Evolutionary conservation across 306 rosid genomes (phyloP).

Genomic region (Trichosanthes truncata): DNA sequence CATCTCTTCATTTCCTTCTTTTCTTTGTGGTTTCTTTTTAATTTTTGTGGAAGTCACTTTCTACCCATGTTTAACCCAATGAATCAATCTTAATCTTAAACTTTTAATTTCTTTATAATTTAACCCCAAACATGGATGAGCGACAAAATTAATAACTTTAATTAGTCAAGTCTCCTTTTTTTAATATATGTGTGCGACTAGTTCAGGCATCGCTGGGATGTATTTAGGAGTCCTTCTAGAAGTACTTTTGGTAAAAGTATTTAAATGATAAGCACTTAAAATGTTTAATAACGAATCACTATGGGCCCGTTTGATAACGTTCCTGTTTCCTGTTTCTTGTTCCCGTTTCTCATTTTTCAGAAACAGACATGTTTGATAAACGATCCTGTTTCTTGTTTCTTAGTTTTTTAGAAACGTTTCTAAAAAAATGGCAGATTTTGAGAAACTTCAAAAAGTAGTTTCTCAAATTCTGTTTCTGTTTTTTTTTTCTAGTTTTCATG

Average conservation of each 20-base stretch:
- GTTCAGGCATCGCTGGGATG: not conserved
- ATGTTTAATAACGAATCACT: not conserved
- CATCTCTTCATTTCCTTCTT: not conserved
- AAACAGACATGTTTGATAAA: too few species aligned
- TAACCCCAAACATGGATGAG: not conserved
- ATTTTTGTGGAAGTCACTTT: not conserved
- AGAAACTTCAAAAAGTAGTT: too few species aligned
- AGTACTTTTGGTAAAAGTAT: not conserved
- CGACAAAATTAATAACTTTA: not conserved
- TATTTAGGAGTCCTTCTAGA: not conserved
- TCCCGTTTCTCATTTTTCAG: too few species aligned
- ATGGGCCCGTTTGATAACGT: too few species aligned
- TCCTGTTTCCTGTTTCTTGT: too few species aligned
- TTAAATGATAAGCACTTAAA: not conserved
- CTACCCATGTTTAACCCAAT: not conserved
- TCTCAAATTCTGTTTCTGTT: too few species aligned
- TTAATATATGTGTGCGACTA: not conserved
- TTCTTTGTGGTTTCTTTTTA: not conserved
- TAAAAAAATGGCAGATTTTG: too few species aligned
- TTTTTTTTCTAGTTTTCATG: too few species aligned
- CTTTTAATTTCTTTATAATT: not conserved
- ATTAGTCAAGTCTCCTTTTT: not conserved
- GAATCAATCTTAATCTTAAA: not conserved
- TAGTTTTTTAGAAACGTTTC: too few species aligned
- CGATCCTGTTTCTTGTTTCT: too few species aligned